A percentile compares a stretch with the other conserved stretches of the same genome.
phyloP scores from a whole-genome alignment of 75 land plant genomes.

The Selaginella tamariscina region DNA sequence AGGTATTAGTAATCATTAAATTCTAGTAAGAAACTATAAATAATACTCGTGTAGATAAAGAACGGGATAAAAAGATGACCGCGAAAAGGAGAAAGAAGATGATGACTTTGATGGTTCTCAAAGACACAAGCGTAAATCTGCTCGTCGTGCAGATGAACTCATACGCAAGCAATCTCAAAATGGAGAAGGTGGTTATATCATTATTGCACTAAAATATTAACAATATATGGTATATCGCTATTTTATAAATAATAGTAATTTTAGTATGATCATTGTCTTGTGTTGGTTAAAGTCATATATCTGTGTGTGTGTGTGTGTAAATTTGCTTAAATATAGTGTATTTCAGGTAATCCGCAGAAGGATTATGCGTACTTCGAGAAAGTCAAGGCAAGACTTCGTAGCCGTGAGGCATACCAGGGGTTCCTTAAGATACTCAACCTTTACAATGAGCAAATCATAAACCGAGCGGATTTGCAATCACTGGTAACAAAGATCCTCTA shows the following conservation, averaged over 20 bases:
- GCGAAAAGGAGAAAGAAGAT: slow-evolving; percentile 41
- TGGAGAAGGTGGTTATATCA: slow-evolving; percentile 47
- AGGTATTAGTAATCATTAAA: too few species aligned
- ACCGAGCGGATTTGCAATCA: slow-evolving; percentile 51
- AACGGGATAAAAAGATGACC: slow-evolving; percentile 43
- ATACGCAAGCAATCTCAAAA: slow-evolving; percentile 41
- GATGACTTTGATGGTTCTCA: slow-evolving; percentile 30
- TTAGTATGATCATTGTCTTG: too few species aligned
- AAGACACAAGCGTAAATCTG: slow-evolving; percentile 51
- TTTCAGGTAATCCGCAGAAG: slow-evolving; percentile 27
- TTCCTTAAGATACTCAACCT: slow-evolving; percentile 83
- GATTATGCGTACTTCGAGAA: slow-evolving; percentile 63
- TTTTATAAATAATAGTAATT: too few species aligned
- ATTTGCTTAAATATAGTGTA: too few species aligned
- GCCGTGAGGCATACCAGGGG: slow-evolving; percentile 66
- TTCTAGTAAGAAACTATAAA: too few species aligned
- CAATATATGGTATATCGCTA: too few species aligned
- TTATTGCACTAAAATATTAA: too few species aligned
- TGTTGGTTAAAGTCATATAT: neutral
- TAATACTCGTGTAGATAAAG: too few species aligned
- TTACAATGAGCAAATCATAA: slow-evolving; percentile 75
- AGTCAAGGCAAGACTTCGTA: slow-evolving; percentile 60
- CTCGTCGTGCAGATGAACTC: slow-evolving; percentile 49
- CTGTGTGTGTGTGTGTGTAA: too few species aligned
- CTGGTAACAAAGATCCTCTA: slow-evolving; percentile 37